A percentile compares a stretch with the other conserved stretches of the same genome.
These are phyloP conservation scores for Chalciporus sp. DNA, from an alignment of 1,284 basidiomycete species.

Conservation along the genomic window DNA sequence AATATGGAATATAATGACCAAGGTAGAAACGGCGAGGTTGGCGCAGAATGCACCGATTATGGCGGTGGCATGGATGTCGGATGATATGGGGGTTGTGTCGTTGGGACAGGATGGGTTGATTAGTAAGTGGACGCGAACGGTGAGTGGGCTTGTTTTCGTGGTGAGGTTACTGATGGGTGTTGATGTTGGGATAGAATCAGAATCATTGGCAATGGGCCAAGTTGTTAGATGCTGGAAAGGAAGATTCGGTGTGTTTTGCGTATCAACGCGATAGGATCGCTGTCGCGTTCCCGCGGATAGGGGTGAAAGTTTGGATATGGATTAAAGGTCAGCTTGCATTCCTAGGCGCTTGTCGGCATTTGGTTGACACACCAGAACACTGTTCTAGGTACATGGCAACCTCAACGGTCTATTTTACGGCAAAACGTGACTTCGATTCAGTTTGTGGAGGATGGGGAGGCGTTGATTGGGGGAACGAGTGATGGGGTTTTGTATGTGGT, in stretches of 20 bases:
- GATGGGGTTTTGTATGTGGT: slow-evolving; percentile 60
- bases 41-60: slow-evolving; percentile 45
- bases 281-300: slow-evolving; percentile 55
- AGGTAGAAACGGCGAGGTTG: slow-evolving; percentile 37
- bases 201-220: slow-evolving; percentile 62
- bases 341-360: not conserved
- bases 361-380: not conserved
- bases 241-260: slow-evolving; percentile 54
- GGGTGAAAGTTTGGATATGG: slow-evolving; percentile 68
- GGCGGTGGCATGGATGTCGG: slow-evolving; percentile 57
- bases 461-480: slow-evolving; percentile 64
- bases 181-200: slow-evolving; percentile 37
- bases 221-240: slow-evolving; percentile 49
- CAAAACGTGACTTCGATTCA: slow-evolving; percentile 62
- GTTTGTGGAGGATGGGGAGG: slow-evolving; percentile 62
- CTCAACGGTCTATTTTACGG: slow-evolving; percentile 58
- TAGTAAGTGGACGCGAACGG: slow-evolving; percentile 58
- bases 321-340: slow-evolving; percentile 46
- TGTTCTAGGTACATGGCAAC: slow-evolving; percentile 54
- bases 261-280: slow-evolving; percentile 59
- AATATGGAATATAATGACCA: slow-evolving; percentile 44
- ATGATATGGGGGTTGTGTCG: slow-evolving; percentile 54
- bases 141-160: slow-evolving; percentile 45
- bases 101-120: slow-evolving; percentile 58
- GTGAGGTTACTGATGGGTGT: slow-evolving; percentile 1